Conservation (phyloP, 2,329 filamentous ascomycete species). For the Aspergillus versicolor region DNA sequence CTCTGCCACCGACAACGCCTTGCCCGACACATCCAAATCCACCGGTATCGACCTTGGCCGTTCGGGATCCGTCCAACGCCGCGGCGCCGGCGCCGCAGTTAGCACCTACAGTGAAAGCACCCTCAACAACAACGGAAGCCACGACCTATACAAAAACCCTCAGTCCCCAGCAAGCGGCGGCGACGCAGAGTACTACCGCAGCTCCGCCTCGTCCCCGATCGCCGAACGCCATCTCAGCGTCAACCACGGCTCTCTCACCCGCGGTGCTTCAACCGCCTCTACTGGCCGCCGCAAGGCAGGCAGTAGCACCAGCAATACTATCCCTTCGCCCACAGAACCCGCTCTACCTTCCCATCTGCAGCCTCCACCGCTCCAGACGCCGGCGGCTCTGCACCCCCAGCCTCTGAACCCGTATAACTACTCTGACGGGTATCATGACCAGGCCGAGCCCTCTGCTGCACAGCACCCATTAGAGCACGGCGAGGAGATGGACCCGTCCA, state of each 20-base stretch:
- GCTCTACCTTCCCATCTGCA: constrained; percentile 20
- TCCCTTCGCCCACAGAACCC: constrained; percentile 21
- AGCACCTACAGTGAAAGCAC: constrained; percentile 27
- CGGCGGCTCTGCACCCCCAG: constrained; percentile 5
- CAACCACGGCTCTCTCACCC: constrained; percentile 29
- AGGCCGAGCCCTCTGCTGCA: constrained; percentile 10
- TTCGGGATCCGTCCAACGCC: constrained; percentile 30
- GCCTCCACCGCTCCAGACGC: constrained; percentile 12
- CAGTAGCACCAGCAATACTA: constrained; percentile 16
- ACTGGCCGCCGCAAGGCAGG: constrained; percentile 39
- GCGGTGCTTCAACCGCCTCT: constrained; percentile 41
- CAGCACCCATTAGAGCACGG: constrained; percentile 18
- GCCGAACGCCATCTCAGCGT: constrained; percentile 24
- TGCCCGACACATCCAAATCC: constrained; percentile 19
- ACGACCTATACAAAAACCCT: constrained; percentile 3
- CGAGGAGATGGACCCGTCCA: no score
- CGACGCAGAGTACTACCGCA: constrained; percentile 29
- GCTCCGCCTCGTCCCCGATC: constrained; percentile 24
- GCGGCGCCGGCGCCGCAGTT: constrained; percentile 26
- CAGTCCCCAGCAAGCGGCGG: constrained; percentile 29
- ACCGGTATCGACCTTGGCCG: constrained; percentile 31
- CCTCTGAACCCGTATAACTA: constrained; percentile 3
- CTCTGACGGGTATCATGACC: constrained; percentile 13
- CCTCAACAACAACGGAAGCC: neutral
- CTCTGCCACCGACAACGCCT: constrained; percentile 7